Evolutionary conservation across 345 rosid species (phyloP), one percentile per base, ranked within the genome.

Genomic region (Brassica cretica): DNA sequence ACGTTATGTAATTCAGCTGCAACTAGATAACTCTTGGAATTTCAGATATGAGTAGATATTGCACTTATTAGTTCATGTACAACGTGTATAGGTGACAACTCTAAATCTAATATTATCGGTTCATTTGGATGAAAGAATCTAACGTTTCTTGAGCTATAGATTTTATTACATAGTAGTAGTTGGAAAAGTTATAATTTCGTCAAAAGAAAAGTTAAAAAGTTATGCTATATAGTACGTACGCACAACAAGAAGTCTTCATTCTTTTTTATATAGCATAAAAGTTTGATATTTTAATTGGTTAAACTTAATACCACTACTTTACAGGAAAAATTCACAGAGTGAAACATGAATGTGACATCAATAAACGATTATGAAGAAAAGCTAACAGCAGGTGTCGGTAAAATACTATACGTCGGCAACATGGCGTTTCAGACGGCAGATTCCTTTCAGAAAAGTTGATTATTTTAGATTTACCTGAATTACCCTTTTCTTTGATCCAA

Each of bases 381-480:
- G 68, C 7, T 12, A 29, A 60, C 33, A 76, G 24, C 61, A 68
- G 41, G 73, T 76, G 73, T 68, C 79, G 79, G 73, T 76, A 68
- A 68, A 68, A 16, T 49, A 68, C 32, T 9, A 76, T 16, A 14
- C 63, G 79, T 76, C 68, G 68, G 79, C 68, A 60, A 14, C 24
- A 29, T 37, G 70, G 49, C 49, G 32, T 27, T 68, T 76, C 68
- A 44, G 68, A 41, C 21, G 15, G 21, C 12, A 37, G 66, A 75
- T 66, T 66, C 29, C 9, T 55, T 58, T 12, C 1, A 29, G 2
- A 44, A 67, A 68, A 11, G 51, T 29, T 15, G 14, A 1, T 2
- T 41, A n/a, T 11, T 5, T 6, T 2, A 21, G 24, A 21, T 2
- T 24, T n/a, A 75, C 68, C 16, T 2, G n/a, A 44, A 18, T 30